Conservation (phyloP, 1,139 yeast species). For the Pichia sp. region DNA sequence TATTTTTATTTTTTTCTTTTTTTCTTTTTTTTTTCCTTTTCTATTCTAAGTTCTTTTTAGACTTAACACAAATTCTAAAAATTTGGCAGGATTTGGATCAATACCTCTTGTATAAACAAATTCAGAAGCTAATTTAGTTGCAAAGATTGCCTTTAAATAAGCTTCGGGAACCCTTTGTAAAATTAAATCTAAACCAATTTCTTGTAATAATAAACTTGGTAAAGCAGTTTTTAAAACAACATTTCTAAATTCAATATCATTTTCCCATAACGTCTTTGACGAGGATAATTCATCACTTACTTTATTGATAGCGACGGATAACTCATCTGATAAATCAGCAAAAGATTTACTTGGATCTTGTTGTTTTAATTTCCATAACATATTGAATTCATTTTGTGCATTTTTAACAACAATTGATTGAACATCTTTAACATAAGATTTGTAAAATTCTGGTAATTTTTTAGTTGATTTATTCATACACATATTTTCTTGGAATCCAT, state of each 20-base stretch:
- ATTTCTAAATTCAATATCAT: slow-evolving; percentile 70
- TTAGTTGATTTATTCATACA: slow-evolving; percentile 54
- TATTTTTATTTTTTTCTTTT: too few relatives aligned
- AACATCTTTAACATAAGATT: slow-evolving; percentile 74
- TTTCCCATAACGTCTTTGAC: slow-evolving; percentile 79
- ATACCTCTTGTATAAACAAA: slow-evolving; percentile 85
- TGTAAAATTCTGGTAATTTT: slow-evolving; percentile 65
- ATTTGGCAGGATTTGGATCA: slow-evolving; percentile 74
- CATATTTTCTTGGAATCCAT: slow-evolving; percentile 68
- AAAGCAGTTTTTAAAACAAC: slow-evolving; percentile 70
- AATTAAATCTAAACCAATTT: slow-evolving; percentile 70
- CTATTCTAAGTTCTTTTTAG: slow-evolving; percentile 20
- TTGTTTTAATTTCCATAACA: slow-evolving; percentile 73
- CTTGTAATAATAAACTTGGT: slow-evolving; percentile 64
- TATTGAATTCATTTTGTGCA: slow-evolving; percentile 80
- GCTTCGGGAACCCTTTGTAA: slow-evolving; percentile 78
- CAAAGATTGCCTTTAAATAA: slow-evolving; percentile 83
- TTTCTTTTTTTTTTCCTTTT: too few relatives aligned
- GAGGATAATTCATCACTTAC: slow-evolving; percentile 82
- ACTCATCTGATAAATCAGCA: slow-evolving; percentile 75
- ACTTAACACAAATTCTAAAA: slow-evolving; percentile 51
- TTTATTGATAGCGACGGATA: slow-evolving; percentile 81
- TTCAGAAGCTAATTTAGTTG: slow-evolving; percentile 81
- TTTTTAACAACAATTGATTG: slow-evolving; percentile 69
- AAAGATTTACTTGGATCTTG: slow-evolving; percentile 64